Evolutionary conservation across 1,284 basidiomycete genomes (phyloP).

Genomic region (Pseudomicrostroma phylloplanum): DNA sequence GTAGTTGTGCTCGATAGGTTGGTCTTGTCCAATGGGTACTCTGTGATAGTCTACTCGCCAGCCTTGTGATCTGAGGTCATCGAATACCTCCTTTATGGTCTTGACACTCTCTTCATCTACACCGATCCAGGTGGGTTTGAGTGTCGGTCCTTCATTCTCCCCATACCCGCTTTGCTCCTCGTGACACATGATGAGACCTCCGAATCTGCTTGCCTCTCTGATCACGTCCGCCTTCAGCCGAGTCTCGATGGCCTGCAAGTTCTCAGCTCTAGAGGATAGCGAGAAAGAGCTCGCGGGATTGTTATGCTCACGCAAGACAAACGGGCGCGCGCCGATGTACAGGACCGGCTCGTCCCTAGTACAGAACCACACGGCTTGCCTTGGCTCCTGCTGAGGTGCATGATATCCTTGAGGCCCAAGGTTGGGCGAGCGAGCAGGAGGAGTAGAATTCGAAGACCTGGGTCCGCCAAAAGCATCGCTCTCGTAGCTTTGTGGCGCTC

Average conservation of each 20-base stretch:
- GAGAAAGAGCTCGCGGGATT: constrained; percentile 74
- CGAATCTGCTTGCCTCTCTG: constrained; percentile 77
- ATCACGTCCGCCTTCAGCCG: constrained; percentile 82
- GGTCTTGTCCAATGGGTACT: constrained; percentile 71
- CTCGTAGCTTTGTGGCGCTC: too few relatives aligned
- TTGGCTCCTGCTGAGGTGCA: constrained; percentile 30
- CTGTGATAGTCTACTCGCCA: constrained; percentile 54
- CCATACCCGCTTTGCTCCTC: constrained; percentile 61
- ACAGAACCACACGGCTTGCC: constrained; percentile 54
- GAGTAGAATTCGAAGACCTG: too few relatives aligned
- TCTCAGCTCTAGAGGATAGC: constrained; percentile 84
- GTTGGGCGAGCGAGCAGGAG: too few relatives aligned
- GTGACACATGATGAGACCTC: constrained; percentile 86
- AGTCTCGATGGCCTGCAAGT: constrained; percentile 88
- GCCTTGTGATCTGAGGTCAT: constrained; percentile 86
- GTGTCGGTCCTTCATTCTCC: constrained; percentile 53
- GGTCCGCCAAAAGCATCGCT: too few relatives aligned
- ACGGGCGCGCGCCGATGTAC: constrained; percentile 86
- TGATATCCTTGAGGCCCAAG: not conserved
- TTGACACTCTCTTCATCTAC: constrained; percentile 77
- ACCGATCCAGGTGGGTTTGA: constrained; percentile 89
- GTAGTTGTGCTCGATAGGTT: constrained; percentile 50
- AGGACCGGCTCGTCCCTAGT: constrained; percentile 58
- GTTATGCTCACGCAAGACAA: constrained; percentile 86
- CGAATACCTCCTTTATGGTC: constrained; percentile 77